Base-by-base conservation (phyloP, 2,329 filamentous ascomycete genomes). In the Thelonectria discophora region DNA sequence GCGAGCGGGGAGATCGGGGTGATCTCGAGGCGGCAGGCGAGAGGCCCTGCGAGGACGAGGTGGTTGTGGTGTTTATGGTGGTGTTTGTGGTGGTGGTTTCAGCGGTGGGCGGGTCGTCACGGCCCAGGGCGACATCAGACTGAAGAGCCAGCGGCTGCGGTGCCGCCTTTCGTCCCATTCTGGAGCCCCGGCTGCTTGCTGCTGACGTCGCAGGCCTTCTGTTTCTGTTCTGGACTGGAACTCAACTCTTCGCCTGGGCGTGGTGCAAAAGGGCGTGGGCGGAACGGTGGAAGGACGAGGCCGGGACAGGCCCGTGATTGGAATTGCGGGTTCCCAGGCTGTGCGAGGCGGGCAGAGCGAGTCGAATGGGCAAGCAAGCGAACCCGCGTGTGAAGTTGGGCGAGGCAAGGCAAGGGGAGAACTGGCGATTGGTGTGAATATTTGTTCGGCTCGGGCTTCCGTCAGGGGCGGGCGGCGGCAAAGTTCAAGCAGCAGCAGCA, bases 161-260 rank as follows among this genome's bases (percentile, higher is more conserved):
- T 76, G 81, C 83, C 72, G 82, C 77, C 77, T 86, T 87, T 75
- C 84, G 85, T 78, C 80, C 84, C 84, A 87, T 87, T 64, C 60
- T 63, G 49, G 60, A 66, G 67, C 69, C 66, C 67, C 70, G 65
- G 62, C 21, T 30, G 42, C 10, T 15, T n/a, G 42, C 64, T 69
- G 65, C 60, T 70, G 65, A 69, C 63, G 62, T 67, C 67, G 65
- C 67, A 58, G 69, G 56, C 67, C 63, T 48, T 53, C 21, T 24
- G 21, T 24, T 24, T 24, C 21, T 24, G 21, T 24, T 27, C 30
- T 32, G 24, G 47, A 40, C 46, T 43, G 21, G 21, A 42, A 42
- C n/a, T 20, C 48, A 42, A 42, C n/a, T 20, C 48, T 65, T 63
- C 48, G 64, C 60, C 60, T 60, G 54, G 57, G 59, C 65, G 68